phyloP scores from a whole-genome alignment of 2,329 filamentous ascomycete species.

The Fusarium sp. region DNA sequence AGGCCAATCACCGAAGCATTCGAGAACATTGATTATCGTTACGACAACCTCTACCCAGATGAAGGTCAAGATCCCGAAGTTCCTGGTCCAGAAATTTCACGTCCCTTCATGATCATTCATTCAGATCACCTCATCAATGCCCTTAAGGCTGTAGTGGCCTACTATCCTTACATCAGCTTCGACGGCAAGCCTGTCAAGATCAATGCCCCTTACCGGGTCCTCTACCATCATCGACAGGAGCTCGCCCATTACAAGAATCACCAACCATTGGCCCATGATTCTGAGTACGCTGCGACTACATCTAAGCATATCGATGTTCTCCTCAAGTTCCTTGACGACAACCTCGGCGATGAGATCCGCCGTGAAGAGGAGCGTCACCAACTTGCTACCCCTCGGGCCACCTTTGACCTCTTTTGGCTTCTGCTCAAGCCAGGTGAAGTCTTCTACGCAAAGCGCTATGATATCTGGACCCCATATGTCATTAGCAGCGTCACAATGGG shows the following conservation, averaged over 20 bases:
- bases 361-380: conserved; percentile 57
- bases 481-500: conserved; percentile 51
- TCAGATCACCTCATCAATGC: conserved; percentile 60
- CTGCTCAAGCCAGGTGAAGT: conserved; percentile 60
- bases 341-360: conserved; percentile 51
- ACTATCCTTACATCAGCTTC: conserved; percentile 59
- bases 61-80: conserved; percentile 39
- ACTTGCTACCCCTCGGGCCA: conserved; percentile 54
- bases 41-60: conserved; percentile 45
- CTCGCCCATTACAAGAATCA: conserved; percentile 56
- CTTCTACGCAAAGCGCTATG: conserved; percentile 56
- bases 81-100: conserved; percentile 47
- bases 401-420: conserved; percentile 60
- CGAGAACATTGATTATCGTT: conserved; percentile 38
- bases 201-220: conserved; percentile 59
- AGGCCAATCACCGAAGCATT: conserved; percentile 49
- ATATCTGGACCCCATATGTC: conserved; percentile 57
- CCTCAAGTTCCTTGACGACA: conserved; percentile 56
- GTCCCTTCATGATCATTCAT: conserved; percentile 57
- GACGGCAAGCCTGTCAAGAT: conserved; percentile 53
- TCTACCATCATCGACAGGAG: conserved; percentile 60
- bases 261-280: conserved; percentile 56
- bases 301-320: conserved; percentile 59
- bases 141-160: conserved; percentile 60
- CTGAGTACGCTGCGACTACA: conserved; percentile 56